A percentile compares a stretch with the other conserved stretches of the same genome.
Evolutionary conservation across 2,329 filamentous ascomycete species (phyloP).

Genomic region (Pseudogymnoascus sp.): DNA sequence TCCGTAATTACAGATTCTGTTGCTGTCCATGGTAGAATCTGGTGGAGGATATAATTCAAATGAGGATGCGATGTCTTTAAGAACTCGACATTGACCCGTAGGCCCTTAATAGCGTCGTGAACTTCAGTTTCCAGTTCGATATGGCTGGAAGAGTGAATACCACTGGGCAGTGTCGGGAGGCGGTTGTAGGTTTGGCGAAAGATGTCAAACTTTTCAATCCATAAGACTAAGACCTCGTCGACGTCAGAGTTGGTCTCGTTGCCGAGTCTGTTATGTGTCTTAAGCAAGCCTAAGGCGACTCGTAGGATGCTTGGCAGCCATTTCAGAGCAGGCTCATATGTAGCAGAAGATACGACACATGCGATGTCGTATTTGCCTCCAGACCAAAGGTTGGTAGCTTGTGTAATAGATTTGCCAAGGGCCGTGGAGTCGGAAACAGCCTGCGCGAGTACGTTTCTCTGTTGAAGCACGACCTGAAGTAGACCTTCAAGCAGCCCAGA

Average conservation of each 20-base stretch:
- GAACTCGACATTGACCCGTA: constrained; percentile 23
- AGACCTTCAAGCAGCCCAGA: constrained; percentile 83
- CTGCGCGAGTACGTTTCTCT: constrained; percentile 39
- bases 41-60: constrained; percentile 56
- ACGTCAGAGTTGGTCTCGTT: constrained; percentile 29
- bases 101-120: constrained; percentile 13
- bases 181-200: constrained; percentile 36
- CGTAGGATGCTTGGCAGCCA: constrained; percentile 68
- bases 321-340: constrained; percentile 9
- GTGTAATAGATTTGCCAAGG: constrained; percentile 20
- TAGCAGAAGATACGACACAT: neutral
- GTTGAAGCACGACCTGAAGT: constrained; percentile 56
- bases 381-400: constrained; percentile 34
- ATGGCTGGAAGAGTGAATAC: constrained; percentile 39
- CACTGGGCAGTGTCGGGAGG: constrained; percentile 43
- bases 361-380: constrained; percentile 27
- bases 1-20: constrained; percentile 19
- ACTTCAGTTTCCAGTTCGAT: constrained; percentile 18
- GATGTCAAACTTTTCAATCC: constrained; percentile 42
- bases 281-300: constrained; percentile 54
- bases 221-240: constrained; percentile 40
- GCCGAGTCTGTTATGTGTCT: constrained; percentile 61
- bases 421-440: constrained; percentile 13
- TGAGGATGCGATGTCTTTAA: constrained; percentile 40
- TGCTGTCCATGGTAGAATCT: constrained; percentile 59